Conservation (phyloP, 257 asterid species). For the Linderniella brevidens region DNA sequence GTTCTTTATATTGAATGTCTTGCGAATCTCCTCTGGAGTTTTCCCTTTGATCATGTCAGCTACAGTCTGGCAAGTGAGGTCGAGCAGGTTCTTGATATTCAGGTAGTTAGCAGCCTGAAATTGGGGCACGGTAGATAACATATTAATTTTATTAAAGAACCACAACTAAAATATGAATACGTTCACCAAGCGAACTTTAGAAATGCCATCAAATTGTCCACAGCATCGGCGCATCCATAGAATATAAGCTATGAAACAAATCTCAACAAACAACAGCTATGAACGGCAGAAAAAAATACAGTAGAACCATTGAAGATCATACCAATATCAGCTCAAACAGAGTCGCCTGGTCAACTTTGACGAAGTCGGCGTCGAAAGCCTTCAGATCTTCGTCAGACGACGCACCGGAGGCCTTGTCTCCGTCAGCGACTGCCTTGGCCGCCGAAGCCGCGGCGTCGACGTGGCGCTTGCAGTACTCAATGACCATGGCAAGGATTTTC, state of each 20-base stretch:
- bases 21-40: slow-evolving; percentile 13
- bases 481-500: slow-evolving; percentile 41
- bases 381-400: slow-evolving; percentile 25
- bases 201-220: too few species aligned
- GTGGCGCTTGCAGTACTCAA: slow-evolving; percentile 54
- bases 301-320: not conserved
- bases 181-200: too few species aligned
- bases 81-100: slow-evolving; percentile 37
- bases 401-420: slow-evolving; percentile 14
- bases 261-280: too few species aligned
- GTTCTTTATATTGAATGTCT: slow-evolving; percentile 2
- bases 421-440: slow-evolving; percentile 15
- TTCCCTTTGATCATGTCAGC: slow-evolving; percentile 44
- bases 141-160: too few species aligned
- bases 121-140: too few species aligned
- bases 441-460: slow-evolving; percentile 18
- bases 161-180: too few species aligned
- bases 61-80: slow-evolving; percentile 41
- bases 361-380: slow-evolving; percentile 34
- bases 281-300: not conserved
- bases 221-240: too few species aligned
- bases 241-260: too few species aligned
- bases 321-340: slow-evolving; percentile 51
- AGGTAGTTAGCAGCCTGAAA: slow-evolving; percentile 43
- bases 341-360: slow-evolving; percentile 42